These are phyloP conservation scores for Nakazawaea ernobii DNA, from an alignment of 805 yeast species.

Conservation along the genomic window DNA sequence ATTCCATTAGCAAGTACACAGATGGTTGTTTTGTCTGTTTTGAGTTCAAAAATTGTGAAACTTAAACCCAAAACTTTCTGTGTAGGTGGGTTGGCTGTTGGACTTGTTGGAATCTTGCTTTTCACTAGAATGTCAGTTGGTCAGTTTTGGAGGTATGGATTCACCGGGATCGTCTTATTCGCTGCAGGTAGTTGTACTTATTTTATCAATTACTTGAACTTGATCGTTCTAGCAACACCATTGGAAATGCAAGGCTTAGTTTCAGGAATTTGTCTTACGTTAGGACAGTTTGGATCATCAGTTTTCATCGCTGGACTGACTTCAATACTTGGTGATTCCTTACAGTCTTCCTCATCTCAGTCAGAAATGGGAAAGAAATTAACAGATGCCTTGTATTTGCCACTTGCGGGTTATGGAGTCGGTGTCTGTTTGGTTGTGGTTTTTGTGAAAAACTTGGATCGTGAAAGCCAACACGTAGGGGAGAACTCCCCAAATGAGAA, in stretches of 20 bases:
- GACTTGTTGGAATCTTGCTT: neutral
- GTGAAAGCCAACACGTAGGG: neutral
- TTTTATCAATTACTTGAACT: slow-evolving; percentile 28
- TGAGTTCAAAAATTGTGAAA: neutral
- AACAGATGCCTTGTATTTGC: neutral
- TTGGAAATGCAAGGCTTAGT: slow-evolving; percentile 34
- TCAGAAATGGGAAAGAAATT: neutral
- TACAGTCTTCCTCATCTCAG: neutral
- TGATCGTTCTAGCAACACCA: slow-evolving; percentile 28
- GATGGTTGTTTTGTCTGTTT: neutral
- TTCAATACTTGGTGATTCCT: slow-evolving; percentile 20
- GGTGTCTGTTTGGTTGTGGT: neutral
- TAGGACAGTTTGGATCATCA: slow-evolving; percentile 28
- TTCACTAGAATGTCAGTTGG: neutral
- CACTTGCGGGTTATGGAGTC: neutral
- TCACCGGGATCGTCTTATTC: slow-evolving; percentile 10
- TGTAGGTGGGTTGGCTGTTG: neutral
- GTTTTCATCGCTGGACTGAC: slow-evolving; percentile 23
- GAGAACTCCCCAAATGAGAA: too few relatives aligned
- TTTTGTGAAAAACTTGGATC: neutral
- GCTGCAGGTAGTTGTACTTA: slow-evolving; percentile 25
- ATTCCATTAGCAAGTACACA: neutral
- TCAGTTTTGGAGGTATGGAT: neutral
- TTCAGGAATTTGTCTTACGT: slow-evolving; percentile 29
- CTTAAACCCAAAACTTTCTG: neutral